Base-by-base conservation (phyloP, 129 eudicot genomes). In the Lactuca saligna region DNA sequence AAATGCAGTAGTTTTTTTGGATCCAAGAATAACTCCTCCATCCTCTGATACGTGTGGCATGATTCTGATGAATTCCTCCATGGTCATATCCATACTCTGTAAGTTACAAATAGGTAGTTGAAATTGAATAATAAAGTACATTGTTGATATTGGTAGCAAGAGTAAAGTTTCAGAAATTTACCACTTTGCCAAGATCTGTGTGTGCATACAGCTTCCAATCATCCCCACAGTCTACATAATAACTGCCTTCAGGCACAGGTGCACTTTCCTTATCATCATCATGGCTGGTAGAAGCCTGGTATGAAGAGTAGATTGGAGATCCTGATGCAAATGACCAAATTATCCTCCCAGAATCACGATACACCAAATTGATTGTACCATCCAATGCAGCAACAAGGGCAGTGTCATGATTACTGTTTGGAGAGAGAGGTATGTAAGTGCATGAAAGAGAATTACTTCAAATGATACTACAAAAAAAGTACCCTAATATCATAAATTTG, bases 271-370 rank as follows among this genome's bases (percentile, higher is more conserved):
- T 69, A 59, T 80, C 83, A 12, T 71, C 72, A 73, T 79, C 75
- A 35, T 75, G 75, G 49, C 48, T 57, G 48, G 69, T 42, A 41
- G 92, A 82, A 70, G 91, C 83, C 69, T 89, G 98, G 77, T 82
- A 87, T 10, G 98, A 89, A 67, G 91, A 84, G 87, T 93, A 93
- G 51, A 93, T 84, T 64, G 88, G 64, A 3, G 81, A 68, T 38
- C 98, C 97, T 59, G 98, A 82, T 56, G 90, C 55, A 76, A 86
- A 83, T 44, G 98, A 93, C 98, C 97, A 93, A 51, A 93, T 71
- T 10, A 82, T 72, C 79, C 82, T 86, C 57, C 75, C 63, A 9
- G 96, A 81, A 57, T 78, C 78, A 31, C 72, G 84, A 35, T 84
- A 87, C 72, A 86, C 66, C 75, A 89, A 58, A 78, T 78, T 70